phyloP scores from a whole-genome alignment of 345 rosid species.

The Linum trigynum region DNA sequence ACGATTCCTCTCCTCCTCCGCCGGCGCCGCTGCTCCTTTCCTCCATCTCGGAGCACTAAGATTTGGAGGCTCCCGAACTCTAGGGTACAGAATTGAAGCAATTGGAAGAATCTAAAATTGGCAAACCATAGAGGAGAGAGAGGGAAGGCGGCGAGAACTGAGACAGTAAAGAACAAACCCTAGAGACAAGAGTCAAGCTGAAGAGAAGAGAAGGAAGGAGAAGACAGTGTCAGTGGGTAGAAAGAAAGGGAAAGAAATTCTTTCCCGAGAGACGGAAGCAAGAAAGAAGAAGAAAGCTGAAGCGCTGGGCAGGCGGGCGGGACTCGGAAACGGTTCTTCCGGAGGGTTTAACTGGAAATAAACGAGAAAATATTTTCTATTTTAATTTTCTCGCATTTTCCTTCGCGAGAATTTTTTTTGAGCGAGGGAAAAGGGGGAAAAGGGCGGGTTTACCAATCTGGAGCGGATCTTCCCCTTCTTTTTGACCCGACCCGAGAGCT shows the following conservation, averaged over 20 bases:
- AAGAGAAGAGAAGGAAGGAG: not conserved
- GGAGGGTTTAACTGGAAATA: conserved; percentile 18
- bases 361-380: not conserved
- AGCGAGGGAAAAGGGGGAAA: conserved; percentile 6
- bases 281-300: not conserved
- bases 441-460: conserved; percentile 8
- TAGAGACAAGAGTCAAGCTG: not conserved
- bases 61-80: conserved; percentile 6
- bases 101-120: conserved; percentile 3
- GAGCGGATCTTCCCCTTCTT: not conserved
- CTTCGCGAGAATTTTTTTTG: conserved; percentile 18
- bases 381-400: conserved; percentile 16
- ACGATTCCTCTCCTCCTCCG: conserved; percentile 17
- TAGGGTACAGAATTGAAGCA: conserved; percentile 1
- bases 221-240: not conserved
- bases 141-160: not conserved
- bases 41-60: conserved; percentile 17
- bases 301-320: conserved; percentile 3
- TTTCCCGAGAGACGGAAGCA: not conserved
- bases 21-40: conserved; percentile 24
- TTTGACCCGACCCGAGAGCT: not conserved
- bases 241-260: not conserved
- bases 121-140: not conserved
- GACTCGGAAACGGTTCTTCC: conserved; percentile 14
- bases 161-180: not conserved